Evolutionary conservation across 768 basidiomycete species (phyloP).

Genomic region (Nidularia sp.): DNA sequence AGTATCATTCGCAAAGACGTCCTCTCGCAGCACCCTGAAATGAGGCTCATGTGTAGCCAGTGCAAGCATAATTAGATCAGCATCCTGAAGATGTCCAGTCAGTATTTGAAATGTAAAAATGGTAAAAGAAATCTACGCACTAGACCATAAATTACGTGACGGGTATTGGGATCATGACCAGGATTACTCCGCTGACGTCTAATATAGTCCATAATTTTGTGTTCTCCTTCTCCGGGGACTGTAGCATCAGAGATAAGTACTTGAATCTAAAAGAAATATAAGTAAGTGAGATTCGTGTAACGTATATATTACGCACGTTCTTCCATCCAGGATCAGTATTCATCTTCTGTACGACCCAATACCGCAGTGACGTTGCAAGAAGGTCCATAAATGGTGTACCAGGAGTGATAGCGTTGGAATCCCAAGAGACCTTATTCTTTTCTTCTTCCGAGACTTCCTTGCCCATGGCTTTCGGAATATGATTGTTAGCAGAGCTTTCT

Average conservation of each 20-base stretch:
- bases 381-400: constrained; percentile 99
- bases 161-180: constrained; percentile 92
- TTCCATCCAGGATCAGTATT: constrained; percentile 97
- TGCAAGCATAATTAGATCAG: constrained; percentile 98
- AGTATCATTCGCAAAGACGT: constrained; percentile 87
- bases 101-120: constrained; percentile 1
- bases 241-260: constrained; percentile 96
- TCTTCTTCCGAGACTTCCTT: constrained; percentile 80
- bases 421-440: constrained; percentile 85
- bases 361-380: constrained; percentile 81
- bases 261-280: constrained; percentile 58
- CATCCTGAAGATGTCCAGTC: constrained; percentile 59
- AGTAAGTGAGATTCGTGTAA: neutral
- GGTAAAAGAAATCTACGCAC: constrained; percentile 38
- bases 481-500: neutral
- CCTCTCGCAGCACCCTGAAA: constrained; percentile 95
- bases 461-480: constrained; percentile 74
- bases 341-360: constrained; percentile 95
- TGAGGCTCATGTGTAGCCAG: constrained; percentile 98
- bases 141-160: constrained; percentile 96
- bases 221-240: constrained; percentile 98
- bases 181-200: constrained; percentile 82
- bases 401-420: constrained; percentile 98
- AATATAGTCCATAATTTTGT: constrained; percentile 99
- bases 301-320: constrained; percentile 45